Percentiles rank a stretch among this genome's conserved stretches.
These are phyloP conservation scores for Austroboletus niveus DNA, from an alignment of 1,284 basidiomycete genomes.

Conservation along the genomic window DNA sequence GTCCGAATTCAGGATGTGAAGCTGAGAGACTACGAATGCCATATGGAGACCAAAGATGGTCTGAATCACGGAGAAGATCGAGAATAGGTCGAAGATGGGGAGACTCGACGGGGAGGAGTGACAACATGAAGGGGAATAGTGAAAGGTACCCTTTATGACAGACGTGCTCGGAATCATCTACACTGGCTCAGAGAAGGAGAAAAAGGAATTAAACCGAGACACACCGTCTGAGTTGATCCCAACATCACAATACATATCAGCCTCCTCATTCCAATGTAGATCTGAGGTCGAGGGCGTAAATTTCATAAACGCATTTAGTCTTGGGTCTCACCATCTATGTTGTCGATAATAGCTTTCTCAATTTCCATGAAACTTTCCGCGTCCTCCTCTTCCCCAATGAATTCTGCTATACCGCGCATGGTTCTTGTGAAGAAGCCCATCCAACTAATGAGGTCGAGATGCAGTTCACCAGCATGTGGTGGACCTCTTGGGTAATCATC, in stretches of 20 bases:
- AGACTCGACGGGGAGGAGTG: slow-evolving; percentile 73
- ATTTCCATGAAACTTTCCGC: slow-evolving; percentile 71
- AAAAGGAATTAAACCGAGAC: slow-evolving; percentile 9
- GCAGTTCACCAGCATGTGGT: slow-evolving; percentile 88
- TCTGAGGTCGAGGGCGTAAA: slow-evolving; percentile 45
- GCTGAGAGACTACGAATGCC: slow-evolving; percentile 86
- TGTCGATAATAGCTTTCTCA: slow-evolving; percentile 77
- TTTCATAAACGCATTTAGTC: slow-evolving; percentile 3
- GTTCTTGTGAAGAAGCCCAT: slow-evolving; percentile 92
- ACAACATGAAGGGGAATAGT: slow-evolving; percentile 87
- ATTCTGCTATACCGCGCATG: slow-evolving; percentile 83
- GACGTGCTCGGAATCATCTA: slow-evolving; percentile 87
- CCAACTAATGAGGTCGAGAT: slow-evolving; percentile 92
- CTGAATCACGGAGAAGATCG: slow-evolving; percentile 75
- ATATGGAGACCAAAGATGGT: slow-evolving; percentile 88
- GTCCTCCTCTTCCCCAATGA: slow-evolving; percentile 82
- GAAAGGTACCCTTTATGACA: slow-evolving; percentile 93
- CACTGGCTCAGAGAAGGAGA: slow-evolving; percentile 5
- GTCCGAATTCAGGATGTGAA: slow-evolving; percentile 83
- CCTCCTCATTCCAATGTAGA: slow-evolving; percentile 88
- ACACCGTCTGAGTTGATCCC: slow-evolving; percentile 81
- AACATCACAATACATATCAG: slow-evolving; percentile 91
- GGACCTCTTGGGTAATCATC: slow-evolving; percentile 92
- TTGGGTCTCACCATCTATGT: slow-evolving; percentile 72
- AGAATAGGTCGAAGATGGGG: slow-evolving; percentile 78